Evolutionary conservation across 2,329 filamentous ascomycete species (phyloP).

Genomic region (Colletotrichum simmondsii): DNA sequence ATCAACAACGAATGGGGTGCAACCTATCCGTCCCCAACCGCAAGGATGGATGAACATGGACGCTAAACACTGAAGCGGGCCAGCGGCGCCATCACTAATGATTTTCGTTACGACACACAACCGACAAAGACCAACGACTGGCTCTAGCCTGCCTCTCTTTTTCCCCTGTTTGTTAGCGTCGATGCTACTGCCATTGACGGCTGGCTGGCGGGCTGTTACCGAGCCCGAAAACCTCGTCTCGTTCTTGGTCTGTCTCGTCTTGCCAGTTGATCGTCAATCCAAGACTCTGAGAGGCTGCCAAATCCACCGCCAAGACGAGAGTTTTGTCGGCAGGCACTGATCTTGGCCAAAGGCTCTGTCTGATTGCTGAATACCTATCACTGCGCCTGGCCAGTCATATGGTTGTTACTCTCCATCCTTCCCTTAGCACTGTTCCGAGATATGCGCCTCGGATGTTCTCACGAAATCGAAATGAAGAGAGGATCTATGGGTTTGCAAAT

Average conservation of each 20-base stretch:
- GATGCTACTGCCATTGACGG: slow-evolving; percentile 15
- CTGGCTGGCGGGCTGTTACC: slow-evolving; percentile 28
- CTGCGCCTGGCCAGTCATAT: slow-evolving; percentile 9
- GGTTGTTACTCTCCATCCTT: slow-evolving; percentile 14
- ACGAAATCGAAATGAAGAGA: background rate
- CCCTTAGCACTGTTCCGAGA: slow-evolving; percentile 20
- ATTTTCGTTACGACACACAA: slow-evolving; percentile 23
- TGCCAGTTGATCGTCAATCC: slow-evolving; percentile 17
- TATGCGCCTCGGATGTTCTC: slow-evolving; percentile 20
- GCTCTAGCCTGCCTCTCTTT: background rate
- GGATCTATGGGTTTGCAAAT: background rate
- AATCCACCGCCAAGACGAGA: slow-evolving; percentile 31
- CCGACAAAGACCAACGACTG: slow-evolving; percentile 1
- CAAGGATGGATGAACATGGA: slow-evolving; percentile 17
- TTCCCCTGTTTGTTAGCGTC: slow-evolving; percentile 17
- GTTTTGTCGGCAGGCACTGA: slow-evolving; percentile 30
- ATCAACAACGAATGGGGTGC: slow-evolving; percentile 3
- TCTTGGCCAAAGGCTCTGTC: slow-evolving; percentile 8
- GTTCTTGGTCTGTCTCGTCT: slow-evolving; percentile 20
- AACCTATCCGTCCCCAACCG: slow-evolving; percentile 16
- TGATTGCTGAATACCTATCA: slow-evolving; percentile 5
- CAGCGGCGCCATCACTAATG: slow-evolving; percentile 17
- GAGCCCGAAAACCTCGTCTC: slow-evolving; percentile 18
- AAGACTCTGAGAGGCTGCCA: slow-evolving; percentile 29
- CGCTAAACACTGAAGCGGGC: background rate